Conservation (phyloP, 805 yeast genomes). For the Saccharomyces paradoxus region DNA sequence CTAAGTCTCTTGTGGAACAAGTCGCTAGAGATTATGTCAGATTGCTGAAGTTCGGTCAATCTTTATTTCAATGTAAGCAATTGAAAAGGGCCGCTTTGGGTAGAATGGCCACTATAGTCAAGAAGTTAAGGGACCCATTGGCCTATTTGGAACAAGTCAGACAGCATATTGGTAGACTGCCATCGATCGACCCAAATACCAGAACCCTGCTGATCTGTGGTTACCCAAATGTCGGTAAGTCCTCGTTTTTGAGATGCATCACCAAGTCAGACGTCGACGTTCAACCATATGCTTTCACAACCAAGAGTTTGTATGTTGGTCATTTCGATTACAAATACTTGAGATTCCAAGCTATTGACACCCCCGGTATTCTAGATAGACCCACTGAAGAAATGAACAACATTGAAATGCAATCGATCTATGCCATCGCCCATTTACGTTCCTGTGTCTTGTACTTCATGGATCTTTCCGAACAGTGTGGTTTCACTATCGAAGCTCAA, state of each 20-base stretch:
- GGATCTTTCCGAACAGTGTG: conserved; percentile 99
- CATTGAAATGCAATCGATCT: conserved; percentile 98
- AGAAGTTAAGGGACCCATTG: conserved; percentile 90
- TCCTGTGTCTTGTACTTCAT: conserved; percentile 94
- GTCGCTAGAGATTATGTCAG: conserved; percentile 93
- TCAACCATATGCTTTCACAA: conserved; percentile 98
- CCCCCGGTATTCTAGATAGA: conserved; percentile 97
- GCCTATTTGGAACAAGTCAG: conserved; percentile 94
- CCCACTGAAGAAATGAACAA: conserved; percentile 99
- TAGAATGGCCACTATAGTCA: conserved; percentile 97
- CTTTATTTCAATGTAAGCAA: conserved; percentile 96
- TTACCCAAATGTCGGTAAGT: conserved; percentile 98
- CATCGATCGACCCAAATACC: conserved; percentile 96
- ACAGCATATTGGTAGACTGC: conserved; percentile 97
- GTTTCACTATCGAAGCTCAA: conserved; percentile 94
- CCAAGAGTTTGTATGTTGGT: conserved; percentile 94
- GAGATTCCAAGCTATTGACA: conserved; percentile 97
- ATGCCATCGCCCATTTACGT: conserved; percentile 96
- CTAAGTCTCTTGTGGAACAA: conserved; percentile 89
- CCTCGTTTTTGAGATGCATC: conserved; percentile 84
- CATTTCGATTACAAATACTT: conserved; percentile 97
- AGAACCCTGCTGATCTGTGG: conserved; percentile 97
- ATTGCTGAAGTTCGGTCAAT: conserved; percentile 92
- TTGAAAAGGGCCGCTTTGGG: conserved; percentile 97
- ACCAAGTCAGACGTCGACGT: conserved; percentile 98